Conservation (phyloP, 768 basidiomycete species). For the Mycena vitilis region DNA sequence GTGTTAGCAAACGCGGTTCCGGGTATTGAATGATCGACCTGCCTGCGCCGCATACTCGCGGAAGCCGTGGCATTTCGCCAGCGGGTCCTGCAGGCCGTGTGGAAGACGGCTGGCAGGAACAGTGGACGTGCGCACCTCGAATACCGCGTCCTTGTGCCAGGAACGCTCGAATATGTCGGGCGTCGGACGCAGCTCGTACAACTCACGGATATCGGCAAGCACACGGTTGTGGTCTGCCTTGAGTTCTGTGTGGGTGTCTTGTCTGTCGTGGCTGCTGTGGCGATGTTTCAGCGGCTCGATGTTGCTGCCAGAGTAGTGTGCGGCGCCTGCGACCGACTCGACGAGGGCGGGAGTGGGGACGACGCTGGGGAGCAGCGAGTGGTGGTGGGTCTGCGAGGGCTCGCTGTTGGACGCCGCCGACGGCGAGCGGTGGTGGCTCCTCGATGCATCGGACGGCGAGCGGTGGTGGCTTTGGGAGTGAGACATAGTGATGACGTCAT, state of each 20-base stretch:
- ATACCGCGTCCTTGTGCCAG: constrained; percentile 65
- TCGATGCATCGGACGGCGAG: no score
- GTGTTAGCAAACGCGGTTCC: constrained; percentile 1
- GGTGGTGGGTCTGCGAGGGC: constrained; percentile 61
- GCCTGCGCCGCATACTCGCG: constrained; percentile 67
- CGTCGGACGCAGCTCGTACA: constrained; percentile 68
- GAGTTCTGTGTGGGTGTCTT: constrained; percentile 50
- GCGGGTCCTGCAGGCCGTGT: constrained; percentile 56
- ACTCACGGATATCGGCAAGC: constrained; percentile 66
- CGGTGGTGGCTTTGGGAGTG: no score
- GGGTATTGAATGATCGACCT: constrained; percentile 37
- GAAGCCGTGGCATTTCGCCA: constrained; percentile 61
- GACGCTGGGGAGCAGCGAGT: constrained; percentile 49
- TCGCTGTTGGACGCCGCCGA: constrained; percentile 45
- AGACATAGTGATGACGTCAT: no score
- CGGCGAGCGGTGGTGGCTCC: constrained; percentile 38
- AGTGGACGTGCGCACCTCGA: constrained; percentile 56
- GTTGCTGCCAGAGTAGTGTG: constrained; percentile 69
- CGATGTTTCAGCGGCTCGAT: constrained; percentile 54
- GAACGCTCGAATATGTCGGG: constrained; percentile 62
- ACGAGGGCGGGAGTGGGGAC: constrained; percentile 64
- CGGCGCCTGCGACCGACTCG: constrained; percentile 69
- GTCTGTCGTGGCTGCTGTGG: constrained; percentile 49
- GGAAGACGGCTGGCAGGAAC: background rate
- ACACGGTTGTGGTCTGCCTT: constrained; percentile 59